phyloP scores from a whole-genome alignment of 2,329 filamentous ascomycete species.

The Epichloe uncinata region DNA sequence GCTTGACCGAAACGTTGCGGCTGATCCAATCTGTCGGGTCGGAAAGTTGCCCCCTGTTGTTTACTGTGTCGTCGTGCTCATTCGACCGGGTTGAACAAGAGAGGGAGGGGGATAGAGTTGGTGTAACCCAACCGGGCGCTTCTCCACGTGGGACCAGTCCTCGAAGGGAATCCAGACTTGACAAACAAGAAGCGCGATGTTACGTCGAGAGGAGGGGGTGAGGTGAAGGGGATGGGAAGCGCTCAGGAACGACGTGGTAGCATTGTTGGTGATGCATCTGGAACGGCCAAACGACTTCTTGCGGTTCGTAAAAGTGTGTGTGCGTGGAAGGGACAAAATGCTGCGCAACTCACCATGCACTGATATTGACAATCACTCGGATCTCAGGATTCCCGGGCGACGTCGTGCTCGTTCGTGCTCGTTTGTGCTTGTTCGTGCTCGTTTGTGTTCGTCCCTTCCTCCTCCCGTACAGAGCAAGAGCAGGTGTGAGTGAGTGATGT shows the following conservation, averaged over 20 bases:
- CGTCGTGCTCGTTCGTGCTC: too few relatives aligned
- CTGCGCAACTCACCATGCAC: not conserved
- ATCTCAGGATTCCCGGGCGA: too few relatives aligned
- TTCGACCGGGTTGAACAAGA: not conserved
- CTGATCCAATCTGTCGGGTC: constrained; percentile 8
- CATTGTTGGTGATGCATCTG: too few relatives aligned
- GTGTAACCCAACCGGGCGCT: constrained; percentile 5
- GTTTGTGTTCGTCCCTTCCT: too few relatives aligned
- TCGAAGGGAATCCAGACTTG: not conserved
- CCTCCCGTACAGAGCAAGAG: too few relatives aligned
- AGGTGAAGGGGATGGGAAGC: not conserved
- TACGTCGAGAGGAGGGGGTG: not conserved
- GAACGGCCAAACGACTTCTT: not conserved
- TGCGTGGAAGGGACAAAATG: not conserved
- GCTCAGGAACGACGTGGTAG: not conserved
- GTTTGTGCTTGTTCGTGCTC: too few relatives aligned
- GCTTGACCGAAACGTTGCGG: constrained; percentile 6
- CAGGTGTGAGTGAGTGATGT: too few relatives aligned
- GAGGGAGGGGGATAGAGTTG: not conserved
- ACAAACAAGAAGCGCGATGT: not conserved
- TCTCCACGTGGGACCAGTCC: constrained; percentile 5
- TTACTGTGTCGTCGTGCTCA: not conserved
- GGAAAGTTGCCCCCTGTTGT: not conserved
- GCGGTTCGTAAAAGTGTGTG: not conserved
- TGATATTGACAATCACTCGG: not conserved